Evolutionary conservation across 1,284 basidiomycete species (phyloP).

Genomic region (Athelia psychrophila): DNA sequence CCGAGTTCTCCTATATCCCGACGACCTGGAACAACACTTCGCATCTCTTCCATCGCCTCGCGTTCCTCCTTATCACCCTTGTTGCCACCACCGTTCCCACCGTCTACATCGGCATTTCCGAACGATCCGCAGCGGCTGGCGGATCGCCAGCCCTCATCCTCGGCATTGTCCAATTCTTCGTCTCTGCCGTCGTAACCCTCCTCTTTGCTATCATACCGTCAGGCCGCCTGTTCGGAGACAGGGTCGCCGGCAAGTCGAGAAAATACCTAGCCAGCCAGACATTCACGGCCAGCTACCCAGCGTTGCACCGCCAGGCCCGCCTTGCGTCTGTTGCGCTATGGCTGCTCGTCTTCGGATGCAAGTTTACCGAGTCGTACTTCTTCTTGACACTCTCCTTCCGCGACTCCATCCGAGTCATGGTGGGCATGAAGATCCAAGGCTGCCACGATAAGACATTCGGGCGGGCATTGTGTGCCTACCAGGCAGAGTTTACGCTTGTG

Average conservation of each 20-base stretch:
- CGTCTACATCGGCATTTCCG: constrained; percentile 82
- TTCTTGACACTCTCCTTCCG: constrained; percentile 93
- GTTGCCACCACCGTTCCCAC: constrained; percentile 87
- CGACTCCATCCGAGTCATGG: constrained; percentile 88
- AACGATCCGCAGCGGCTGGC: constrained; percentile 48
- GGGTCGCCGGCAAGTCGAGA: constrained; percentile 90
- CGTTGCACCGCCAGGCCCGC: constrained; percentile 58
- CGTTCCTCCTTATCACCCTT: constrained; percentile 84
- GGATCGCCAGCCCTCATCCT: constrained; percentile 81
- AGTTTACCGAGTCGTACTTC: constrained; percentile 93
- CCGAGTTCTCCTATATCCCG: constrained; percentile 94
- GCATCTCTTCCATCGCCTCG: constrained; percentile 81
- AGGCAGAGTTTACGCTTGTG: constrained; percentile 88
- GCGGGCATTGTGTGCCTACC: constrained; percentile 77
- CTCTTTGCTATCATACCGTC: constrained; percentile 90
- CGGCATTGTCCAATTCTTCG: constrained; percentile 90
- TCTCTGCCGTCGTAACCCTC: constrained; percentile 78
- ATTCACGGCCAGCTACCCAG: constrained; percentile 91
- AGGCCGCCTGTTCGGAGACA: constrained; percentile 93
- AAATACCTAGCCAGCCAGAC: constrained; percentile 96
- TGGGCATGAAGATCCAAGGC: constrained; percentile 87
- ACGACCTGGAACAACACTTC: constrained; percentile 98
- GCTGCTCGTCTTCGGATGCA: constrained; percentile 91
- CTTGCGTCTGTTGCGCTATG: constrained; percentile 78
- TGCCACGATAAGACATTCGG: constrained; percentile 87